A percentile compares a stretch with the other conserved stretches of the same genome.
These are phyloP conservation scores for Protomyces inundatus DNA, from an alignment of 1,139 yeast genomes.

Conservation along the genomic window DNA sequence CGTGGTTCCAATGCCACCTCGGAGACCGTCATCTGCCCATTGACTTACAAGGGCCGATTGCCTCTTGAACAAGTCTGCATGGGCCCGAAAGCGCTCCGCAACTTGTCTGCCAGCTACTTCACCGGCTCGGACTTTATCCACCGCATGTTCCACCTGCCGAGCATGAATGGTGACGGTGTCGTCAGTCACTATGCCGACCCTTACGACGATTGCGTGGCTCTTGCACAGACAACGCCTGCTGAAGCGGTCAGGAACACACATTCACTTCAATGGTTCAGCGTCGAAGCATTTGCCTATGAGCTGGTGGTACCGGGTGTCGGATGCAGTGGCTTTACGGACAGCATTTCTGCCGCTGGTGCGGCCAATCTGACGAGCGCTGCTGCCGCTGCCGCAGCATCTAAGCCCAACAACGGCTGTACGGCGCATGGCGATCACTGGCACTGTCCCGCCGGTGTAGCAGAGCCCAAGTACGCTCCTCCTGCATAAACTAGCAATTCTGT, in stretches of 20 bases:
- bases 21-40: not conserved
- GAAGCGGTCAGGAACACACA: not conserved
- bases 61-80: constrained; percentile 1
- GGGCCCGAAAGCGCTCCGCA: not conserved
- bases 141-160: not conserved
- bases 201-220: not conserved
- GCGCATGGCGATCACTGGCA: not conserved
- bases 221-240: not conserved
- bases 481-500: not conserved
- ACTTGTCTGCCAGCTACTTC: not conserved
- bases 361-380: not conserved
- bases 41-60: not conserved
- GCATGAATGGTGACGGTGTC: not conserved
- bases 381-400: not conserved
- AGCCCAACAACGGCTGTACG: not conserved
- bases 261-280: not conserved
- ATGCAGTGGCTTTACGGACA: not conserved
- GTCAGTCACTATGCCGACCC: not conserved
- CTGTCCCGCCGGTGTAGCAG: not conserved
- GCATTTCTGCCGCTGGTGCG: not conserved
- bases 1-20: constrained; percentile 6
- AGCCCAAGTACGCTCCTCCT: not conserved
- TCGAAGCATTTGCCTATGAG: not conserved
- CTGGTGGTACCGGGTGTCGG: not conserved
- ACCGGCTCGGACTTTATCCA: not conserved